phyloP scores from a whole-genome alignment of 2,329 filamentous ascomycete genomes.

The Lasiodiplodia sp. region DNA sequence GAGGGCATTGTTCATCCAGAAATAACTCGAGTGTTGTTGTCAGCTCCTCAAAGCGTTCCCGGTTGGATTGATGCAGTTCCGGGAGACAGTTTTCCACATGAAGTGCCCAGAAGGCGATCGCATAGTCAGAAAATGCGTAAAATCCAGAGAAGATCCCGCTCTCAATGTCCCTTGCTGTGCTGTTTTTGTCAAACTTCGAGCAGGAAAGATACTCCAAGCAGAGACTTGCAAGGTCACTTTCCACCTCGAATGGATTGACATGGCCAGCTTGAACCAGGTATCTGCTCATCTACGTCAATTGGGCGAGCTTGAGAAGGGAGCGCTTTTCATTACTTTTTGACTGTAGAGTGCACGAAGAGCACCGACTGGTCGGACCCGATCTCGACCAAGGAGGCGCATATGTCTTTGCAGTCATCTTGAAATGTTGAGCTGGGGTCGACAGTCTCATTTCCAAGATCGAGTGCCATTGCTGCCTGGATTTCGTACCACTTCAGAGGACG shows the following conservation, averaged over 20 bases:
- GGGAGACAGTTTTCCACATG: slow-evolving; percentile 31
- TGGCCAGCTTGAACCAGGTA: slow-evolving; percentile 30
- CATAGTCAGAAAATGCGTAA: slow-evolving; percentile 35
- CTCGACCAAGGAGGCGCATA: slow-evolving; percentile 50
- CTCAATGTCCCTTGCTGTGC: neutral
- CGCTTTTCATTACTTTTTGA: slow-evolving; percentile 40
- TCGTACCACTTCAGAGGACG: slow-evolving; percentile 53
- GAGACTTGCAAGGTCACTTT: slow-evolving; percentile 30
- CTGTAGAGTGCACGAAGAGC: slow-evolving; percentile 50
- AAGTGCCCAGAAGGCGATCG: slow-evolving; percentile 32
- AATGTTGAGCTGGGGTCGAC: slow-evolving; percentile 42
- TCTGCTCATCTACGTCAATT: slow-evolving; percentile 15
- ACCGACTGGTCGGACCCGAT: slow-evolving; percentile 42
- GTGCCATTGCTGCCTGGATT: slow-evolving; percentile 48
- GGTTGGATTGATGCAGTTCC: too few species aligned
- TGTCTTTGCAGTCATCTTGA: slow-evolving; percentile 38
- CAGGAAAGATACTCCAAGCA: slow-evolving; percentile 30
- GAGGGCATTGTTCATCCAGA: too few species aligned
- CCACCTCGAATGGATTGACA: slow-evolving; percentile 26
- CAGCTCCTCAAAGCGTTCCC: too few species aligned
- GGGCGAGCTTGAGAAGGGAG: neutral
- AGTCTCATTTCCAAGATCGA: slow-evolving; percentile 38
- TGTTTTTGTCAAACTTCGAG: slow-evolving; percentile 32
- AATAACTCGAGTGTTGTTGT: too few species aligned
- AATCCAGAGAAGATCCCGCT: slow-evolving; percentile 30